Base-by-base conservation (phyloP, 371 early-diverging fungal species). In the Mortierella sp. region DNA sequence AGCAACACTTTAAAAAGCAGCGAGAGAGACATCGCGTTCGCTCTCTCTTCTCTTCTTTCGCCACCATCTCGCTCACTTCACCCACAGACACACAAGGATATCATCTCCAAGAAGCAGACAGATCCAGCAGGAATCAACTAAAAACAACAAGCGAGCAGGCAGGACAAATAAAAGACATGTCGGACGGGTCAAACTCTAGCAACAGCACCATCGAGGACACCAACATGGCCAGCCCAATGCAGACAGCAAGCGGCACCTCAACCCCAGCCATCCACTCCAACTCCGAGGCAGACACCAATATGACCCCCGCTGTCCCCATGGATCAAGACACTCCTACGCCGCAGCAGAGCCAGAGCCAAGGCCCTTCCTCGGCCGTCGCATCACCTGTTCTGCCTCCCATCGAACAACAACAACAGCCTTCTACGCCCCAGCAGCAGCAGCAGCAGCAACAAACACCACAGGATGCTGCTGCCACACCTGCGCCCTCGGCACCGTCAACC, bases 161-260 rank as follows among this genome's bases (percentile, higher is more conserved):
- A 68, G 24, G 41, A 41, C 60, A 68, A 41, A 21, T 21, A 68
- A 24, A 24, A 18, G 38, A 68, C 3, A 82, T 82, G 87, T 82
- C 87, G 14, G 82, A 82, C 80, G 56, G 77, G 38, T 79, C 82
- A 35, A 81, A 79, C 75, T 77, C 83, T 48, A 81, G 79, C 65
- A 24, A 80, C 71, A 76, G 75, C 65, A 82, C 83, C 4, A 56
- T 75, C 76, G 87, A 86, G 80, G 87, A 86, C 71, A 60, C 78
- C 54, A 80, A 71, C 74, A 86, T 86, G 87, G 80, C 71, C 32
- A 86, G 87, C 70, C 86, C 86, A 10, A 68, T 72, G 72, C 75
- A 49, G n/a, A 63, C 78, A 51, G 21, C 51, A 35, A 84, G 84
- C 24, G 84, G 75, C 27, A 60, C 74, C 48, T 75, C 81, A 49